These are phyloP conservation scores for Spinacia oleracea DNA, from an alignment of 179 eudicot species.

Conservation along the genomic window DNA sequence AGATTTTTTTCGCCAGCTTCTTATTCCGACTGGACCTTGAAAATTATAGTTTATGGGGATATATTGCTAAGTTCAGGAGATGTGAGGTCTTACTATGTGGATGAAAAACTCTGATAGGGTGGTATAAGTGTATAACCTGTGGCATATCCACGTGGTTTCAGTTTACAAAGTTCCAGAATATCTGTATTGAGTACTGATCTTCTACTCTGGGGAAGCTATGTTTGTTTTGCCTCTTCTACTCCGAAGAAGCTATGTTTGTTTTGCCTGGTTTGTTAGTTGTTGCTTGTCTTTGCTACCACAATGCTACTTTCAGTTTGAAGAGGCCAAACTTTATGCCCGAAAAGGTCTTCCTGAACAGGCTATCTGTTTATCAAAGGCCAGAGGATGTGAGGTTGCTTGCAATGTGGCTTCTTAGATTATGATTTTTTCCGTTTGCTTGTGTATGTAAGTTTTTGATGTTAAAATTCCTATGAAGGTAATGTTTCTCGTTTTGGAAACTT, in stretches of 20 bases:
- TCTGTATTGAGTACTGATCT: background rate
- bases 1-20: background rate
- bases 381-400: background rate
- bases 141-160: background rate
- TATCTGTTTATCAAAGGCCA: too few relatives aligned
- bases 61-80: background rate
- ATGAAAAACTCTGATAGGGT: background rate
- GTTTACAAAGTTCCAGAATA: background rate
- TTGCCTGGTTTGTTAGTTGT: background rate
- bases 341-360: background rate
- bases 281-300: background rate
- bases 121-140: background rate
- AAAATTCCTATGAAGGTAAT: background rate
- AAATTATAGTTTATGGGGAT: background rate
- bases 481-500: background rate
- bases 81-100: background rate
- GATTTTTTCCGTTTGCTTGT: background rate
- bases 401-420: background rate
- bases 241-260: background rate
- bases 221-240: too few relatives aligned
- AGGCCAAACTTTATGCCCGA: background rate
- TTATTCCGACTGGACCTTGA: background rate
- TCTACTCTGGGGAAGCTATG: background rate
- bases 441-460: background rate
- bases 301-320: background rate